Base-by-base conservation (phyloP, 2,329 filamentous ascomycete species). In the Septoria petroselini region DNA sequence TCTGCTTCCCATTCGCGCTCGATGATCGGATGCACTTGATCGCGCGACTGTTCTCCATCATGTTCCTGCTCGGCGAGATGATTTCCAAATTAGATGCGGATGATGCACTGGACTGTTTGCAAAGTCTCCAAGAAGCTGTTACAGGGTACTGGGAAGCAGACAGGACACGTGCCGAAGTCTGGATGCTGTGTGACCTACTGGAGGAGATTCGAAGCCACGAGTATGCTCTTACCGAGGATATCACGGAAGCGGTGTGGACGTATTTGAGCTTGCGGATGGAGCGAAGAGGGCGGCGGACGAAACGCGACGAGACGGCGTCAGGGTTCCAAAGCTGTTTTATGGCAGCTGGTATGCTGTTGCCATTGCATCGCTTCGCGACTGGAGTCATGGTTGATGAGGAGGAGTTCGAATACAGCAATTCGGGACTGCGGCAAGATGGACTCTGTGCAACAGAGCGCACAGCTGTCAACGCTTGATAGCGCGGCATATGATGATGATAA, bases 141-240 rank as follows among this genome's bases (percentile, higher is more conserved):
- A 50, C 47, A 31, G 51, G 51, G 4, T 54, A 54, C 21, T 54
- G 51, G 51, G 30, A 50, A 21, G 17, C 41, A n/a, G 42, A 54
- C 30, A 18, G 41, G n/a, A 39, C 29, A n/a, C 41, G 47, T 25
- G 35, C 51, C 27, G 30, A 41, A 12, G 42, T 43, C 1, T 54
- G 51, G 42, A 47, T 54, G 47, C 38, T 54, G 8, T 50, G 47
- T 35, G 40, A 54, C 18, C 14, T 54, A 1, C 47, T 54, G n/a
- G 51, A 50, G 15, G 51, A 54, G 31, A 54, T 54, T 17, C 41
- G 42, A 35, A 41, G 30, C 23, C 51, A 54, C 31, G 51, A 50
- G 8, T 54, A 54, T 29, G 12, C 27, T 7, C 25, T 50, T 2
- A 41, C 46, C 7, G 46, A 43, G 9, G 51, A 50, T 34, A 43